Evolutionary conservation across 2,329 filamentous ascomycete genomes (phyloP).

Genomic region (Calonectria ilicicola): DNA sequence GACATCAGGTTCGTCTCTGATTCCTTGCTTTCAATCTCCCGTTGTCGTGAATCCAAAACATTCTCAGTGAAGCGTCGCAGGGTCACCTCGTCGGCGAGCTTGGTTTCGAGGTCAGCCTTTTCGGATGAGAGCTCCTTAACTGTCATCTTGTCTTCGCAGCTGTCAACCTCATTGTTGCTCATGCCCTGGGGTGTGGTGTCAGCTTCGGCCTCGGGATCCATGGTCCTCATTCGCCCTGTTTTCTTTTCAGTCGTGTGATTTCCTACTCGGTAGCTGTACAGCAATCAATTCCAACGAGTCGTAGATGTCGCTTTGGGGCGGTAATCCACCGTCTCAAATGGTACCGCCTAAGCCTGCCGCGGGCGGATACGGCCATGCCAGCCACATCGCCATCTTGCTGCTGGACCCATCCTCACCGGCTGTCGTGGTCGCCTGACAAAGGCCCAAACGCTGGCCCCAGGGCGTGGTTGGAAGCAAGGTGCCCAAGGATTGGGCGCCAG

Average conservation of each 20-base stretch:
- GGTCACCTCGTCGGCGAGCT: constrained; percentile 46
- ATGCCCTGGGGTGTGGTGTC: constrained; percentile 9
- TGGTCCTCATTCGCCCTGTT: constrained; percentile 19
- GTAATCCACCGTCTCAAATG: constrained; percentile 21
- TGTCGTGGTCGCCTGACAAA: constrained; percentile 31
- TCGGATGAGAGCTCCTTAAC: constrained; percentile 26
- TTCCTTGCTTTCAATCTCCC: constrained; percentile 49
- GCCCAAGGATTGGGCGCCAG: constrained; percentile 35
- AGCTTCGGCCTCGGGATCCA: constrained; percentile 31
- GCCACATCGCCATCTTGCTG: constrained; percentile 28
- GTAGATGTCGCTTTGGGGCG: constrained; percentile 19
- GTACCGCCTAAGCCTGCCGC: constrained; percentile 3
- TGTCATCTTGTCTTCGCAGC: constrained; percentile 16
- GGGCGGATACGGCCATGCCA: constrained; percentile 24
- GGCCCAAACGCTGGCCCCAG: constrained; percentile 38
- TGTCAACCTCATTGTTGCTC: constrained; percentile 16
- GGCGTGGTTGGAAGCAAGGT: constrained; percentile 32
- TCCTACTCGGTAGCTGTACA: constrained; percentile 3
- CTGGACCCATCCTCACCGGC: constrained; percentile 21
- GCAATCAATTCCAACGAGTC: constrained; percentile 15
- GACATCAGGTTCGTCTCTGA: constrained; percentile 43
- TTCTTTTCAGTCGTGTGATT: constrained; percentile 20
- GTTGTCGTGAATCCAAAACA: constrained; percentile 51
- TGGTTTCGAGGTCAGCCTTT: constrained; percentile 37
- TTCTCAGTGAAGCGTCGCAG: constrained; percentile 51